Evolutionary conservation across 805 yeast species (phyloP), one percentile per base, ranked within the genome.

Genomic region (Cyberlindnera maritima): DNA sequence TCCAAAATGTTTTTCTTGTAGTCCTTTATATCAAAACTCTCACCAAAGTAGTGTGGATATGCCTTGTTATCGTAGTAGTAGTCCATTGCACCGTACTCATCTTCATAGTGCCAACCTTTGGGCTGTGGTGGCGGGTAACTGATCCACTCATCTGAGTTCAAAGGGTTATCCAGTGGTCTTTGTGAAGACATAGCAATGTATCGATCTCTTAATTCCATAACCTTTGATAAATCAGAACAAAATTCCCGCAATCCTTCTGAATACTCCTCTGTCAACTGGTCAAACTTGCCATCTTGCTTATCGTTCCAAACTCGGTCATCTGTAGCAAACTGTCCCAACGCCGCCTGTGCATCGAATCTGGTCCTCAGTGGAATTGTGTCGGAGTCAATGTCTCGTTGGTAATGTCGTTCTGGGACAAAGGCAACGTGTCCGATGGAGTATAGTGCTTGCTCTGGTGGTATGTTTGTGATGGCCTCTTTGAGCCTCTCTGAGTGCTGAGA

Each of bases 121-220:
- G 71, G 69, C 38, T 65, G 55, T 10, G 96, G 96, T 19, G 83
- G 81, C 0, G 98, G 97, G 62, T 88, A 90, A 28, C 88, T 78
- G n/a, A 65, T 64, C 97, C 97, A 90, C 5, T 69, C 62, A 33
- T 64, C 66, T 20, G 35, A 29, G 65, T 90, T 85, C 58, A 88
- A 82, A 3, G 96, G 95, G 64, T 92, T 90, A 45, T 79, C 80
- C 35, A 62, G 54, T 34, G 80, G 82, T 50, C 81, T 73, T 65
- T 91, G 98, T 23, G 76, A 51, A 1, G 96, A 87, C 2, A 76
- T 51, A 3, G 59, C 56, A 59, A 83, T 76, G 65, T 89, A 91
- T 55, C 79, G 79, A 54, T 78, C 83, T 54, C 97, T 76, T 44
- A 83, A 57, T 11, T 75, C 76, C 41, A 84, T 36, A 12, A 60